A percentile compares a stretch with the other conserved stretches of the same genome.
These are phyloP conservation scores for Fusarium graminum DNA, from an alignment of 2,329 filamentous ascomycete species.

Conservation along the genomic window DNA sequence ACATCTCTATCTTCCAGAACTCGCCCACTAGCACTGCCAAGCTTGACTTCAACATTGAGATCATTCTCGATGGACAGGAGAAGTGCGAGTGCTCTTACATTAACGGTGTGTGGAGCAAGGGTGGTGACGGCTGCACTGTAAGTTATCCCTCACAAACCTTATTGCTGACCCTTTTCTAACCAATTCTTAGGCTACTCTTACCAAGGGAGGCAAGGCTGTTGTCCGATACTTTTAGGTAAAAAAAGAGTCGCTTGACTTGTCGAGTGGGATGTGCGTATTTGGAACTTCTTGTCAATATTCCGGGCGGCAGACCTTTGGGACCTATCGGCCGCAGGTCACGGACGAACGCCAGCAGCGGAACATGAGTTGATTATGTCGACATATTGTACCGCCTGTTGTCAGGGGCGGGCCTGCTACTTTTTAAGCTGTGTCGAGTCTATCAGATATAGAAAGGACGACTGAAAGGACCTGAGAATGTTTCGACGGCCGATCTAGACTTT, in stretches of 20 bases:
- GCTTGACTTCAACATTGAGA: conserved; percentile 84
- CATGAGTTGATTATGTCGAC: conserved; percentile 27
- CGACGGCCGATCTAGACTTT: conserved; percentile 35
- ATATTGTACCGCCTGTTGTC: conserved; percentile 16
- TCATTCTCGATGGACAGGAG: conserved; percentile 71
- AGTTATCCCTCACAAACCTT: conserved; percentile 55
- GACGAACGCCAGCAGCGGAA: conserved; percentile 35
- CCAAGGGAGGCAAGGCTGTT: conserved; percentile 57
- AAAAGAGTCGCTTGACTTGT: conserved; percentile 14
- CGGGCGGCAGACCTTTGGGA: conserved; percentile 44
- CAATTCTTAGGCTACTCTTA: conserved; percentile 58
- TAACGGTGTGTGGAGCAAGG: conserved; percentile 71
- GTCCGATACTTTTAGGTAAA: conserved; percentile 59
- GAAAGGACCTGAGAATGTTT: conserved; percentile 36
- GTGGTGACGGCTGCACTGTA: conserved; percentile 82
- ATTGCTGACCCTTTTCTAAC: conserved; percentile 32
- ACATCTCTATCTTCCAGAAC: conserved; percentile 88
- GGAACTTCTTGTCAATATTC: conserved; percentile 55
- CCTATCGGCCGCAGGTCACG: conserved; percentile 39
- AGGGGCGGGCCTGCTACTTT: conserved; percentile 38
- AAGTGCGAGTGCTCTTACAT: conserved; percentile 72
- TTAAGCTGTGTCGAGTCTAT: conserved; percentile 42
- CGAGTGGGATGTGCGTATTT: conserved; percentile 48
- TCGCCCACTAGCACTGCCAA: conserved; percentile 75
- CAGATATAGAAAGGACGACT: conserved; percentile 39